phyloP scores from a whole-genome alignment of 2,329 filamentous ascomycete genomes.

The Penicillium janthinellum region DNA sequence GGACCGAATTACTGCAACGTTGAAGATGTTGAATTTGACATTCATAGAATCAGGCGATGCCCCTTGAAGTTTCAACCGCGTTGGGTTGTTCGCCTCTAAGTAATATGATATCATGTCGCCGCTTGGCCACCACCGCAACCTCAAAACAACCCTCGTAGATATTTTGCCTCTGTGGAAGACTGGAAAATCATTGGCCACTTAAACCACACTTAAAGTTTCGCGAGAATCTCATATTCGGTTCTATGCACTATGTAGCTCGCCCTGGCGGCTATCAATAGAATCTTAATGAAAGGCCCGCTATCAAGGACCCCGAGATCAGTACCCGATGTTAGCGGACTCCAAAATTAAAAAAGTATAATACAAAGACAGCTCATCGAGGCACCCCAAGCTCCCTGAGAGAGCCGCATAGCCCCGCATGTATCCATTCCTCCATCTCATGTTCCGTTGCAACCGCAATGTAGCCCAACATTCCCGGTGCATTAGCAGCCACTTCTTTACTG shows the following conservation, averaged over 20 bases:
- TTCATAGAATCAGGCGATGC: background rate
- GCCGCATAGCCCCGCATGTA: background rate
- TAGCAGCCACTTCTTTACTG: background rate
- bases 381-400: background rate
- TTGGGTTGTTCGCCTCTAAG: background rate
- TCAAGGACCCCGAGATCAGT: background rate
- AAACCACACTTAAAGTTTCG: no score
- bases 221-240: no score
- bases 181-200: no score
- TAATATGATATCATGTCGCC: conserved; percentile 7
- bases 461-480: background rate
- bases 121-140: background rate
- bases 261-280: no score
- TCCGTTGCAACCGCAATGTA: background rate
- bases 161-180: background rate
- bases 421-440: conserved; percentile 1
- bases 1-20: background rate
- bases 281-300: no score
- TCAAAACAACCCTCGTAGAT: background rate
- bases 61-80: background rate
- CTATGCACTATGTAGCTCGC: no score
- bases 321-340: background rate
- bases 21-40: background rate
- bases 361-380: background rate
- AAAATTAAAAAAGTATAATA: background rate